Percentiles rank a stretch among this genome's conserved stretches.
phyloP scores from a whole-genome alignment of 2,329 filamentous ascomycete species.

The Diaporthe helianthi region DNA sequence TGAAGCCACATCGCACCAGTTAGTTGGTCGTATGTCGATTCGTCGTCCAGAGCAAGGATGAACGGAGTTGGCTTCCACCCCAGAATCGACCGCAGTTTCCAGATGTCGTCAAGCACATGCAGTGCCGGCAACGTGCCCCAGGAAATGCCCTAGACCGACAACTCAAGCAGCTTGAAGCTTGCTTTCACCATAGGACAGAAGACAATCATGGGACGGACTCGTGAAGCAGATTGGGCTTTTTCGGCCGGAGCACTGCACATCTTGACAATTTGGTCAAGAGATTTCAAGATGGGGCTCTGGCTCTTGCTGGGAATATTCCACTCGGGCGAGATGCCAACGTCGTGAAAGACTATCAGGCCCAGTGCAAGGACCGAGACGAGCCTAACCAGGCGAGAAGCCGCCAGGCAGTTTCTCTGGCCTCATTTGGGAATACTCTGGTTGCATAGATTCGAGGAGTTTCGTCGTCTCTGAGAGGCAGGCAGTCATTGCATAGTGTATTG shows the following conservation, averaged over 20 bases:
- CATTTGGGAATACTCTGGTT: not conserved
- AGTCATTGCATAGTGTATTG: not conserved
- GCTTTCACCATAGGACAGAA: not conserved
- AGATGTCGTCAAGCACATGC: conserved; percentile 43
- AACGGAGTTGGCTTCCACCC: conserved; percentile 44
- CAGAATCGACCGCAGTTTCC: conserved; percentile 42
- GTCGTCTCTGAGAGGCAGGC: not conserved
- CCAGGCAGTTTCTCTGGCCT: conserved; percentile 11
- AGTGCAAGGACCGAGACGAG: conserved; percentile 42
- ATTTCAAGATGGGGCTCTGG: conserved; percentile 40
- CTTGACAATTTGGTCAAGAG: conserved; percentile 41
- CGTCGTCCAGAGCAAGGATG: conserved; percentile 43
- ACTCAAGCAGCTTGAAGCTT: not conserved
- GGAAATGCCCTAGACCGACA: conserved; percentile 38
- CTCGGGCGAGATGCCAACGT: conserved; percentile 43
- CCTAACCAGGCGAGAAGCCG: conserved; percentile 37
- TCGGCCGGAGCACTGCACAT: conserved; percentile 38
- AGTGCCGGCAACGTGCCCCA: conserved; percentile 43
- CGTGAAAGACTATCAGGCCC: conserved; percentile 42
- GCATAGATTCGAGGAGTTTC: not conserved
- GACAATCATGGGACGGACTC: conserved; percentile 11
- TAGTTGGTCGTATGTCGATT: conserved; percentile 22
- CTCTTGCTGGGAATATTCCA: conserved; percentile 38
- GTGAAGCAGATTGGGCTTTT: conserved; percentile 43
- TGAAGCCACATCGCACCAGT: conserved; percentile 5